phyloP scores from a whole-genome alignment of 2,329 filamentous ascomycete species.

The Aspergillus sp. region DNA sequence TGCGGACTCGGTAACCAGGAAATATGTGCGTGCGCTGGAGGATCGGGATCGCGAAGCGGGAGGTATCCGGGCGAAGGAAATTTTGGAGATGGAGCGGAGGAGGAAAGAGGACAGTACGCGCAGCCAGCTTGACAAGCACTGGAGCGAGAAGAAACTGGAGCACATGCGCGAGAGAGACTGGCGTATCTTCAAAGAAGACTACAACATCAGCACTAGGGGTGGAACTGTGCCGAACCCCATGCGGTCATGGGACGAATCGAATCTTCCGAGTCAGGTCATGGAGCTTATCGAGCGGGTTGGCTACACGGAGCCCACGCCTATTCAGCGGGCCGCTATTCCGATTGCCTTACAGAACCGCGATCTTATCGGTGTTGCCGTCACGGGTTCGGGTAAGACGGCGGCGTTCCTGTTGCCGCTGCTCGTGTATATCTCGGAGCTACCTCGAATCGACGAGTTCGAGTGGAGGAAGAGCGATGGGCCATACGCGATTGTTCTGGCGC shows the following conservation, averaged over 20 bases:
- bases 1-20: conserved; percentile 43
- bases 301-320: conserved; percentile 83
- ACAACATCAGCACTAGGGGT: conserved; percentile 91
- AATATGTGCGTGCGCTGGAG: conserved; percentile 61
- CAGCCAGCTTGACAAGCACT: conserved; percentile 80
- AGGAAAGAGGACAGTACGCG: conserved; percentile 63
- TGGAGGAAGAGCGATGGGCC: conserved; percentile 87
- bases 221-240: conserved; percentile 90
- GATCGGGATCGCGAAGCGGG: conserved; percentile 70
- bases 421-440: conserved; percentile 87
- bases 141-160: conserved; percentile 84
- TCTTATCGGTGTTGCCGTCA: conserved; percentile 95
- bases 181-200: conserved; percentile 99
- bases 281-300: conserved; percentile 77
- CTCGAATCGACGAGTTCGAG: conserved; percentile 71
- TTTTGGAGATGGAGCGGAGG: conserved; percentile 76
- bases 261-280: conserved; percentile 66
- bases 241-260: conserved; percentile 85
- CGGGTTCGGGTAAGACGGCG: conserved; percentile 96
- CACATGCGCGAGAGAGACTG: conserved; percentile 97
- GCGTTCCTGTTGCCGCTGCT: conserved; percentile 86
- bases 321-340: conserved; percentile 90
- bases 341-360: conserved; percentile 88
- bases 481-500: conserved; percentile 93
- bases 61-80: conserved; percentile 63